Evolutionary conservation across 2,329 filamentous ascomycete species (phyloP), one percentile per base, ranked within the genome.

Genomic region (Byssothecium circinans): DNA sequence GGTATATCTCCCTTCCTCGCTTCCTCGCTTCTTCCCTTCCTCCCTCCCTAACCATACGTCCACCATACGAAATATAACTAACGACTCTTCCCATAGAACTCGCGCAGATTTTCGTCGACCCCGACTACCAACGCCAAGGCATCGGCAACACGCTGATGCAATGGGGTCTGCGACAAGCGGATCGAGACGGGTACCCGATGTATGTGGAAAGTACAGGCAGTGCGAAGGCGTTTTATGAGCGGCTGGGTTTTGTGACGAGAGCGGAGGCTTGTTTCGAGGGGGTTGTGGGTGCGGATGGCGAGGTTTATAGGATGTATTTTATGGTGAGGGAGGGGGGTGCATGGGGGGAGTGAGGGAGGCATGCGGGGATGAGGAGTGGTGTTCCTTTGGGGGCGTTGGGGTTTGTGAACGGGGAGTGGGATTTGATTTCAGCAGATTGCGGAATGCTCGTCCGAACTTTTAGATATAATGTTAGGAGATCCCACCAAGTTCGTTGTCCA

Each of bases 101-200:
- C n/a, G 30, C 18, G 7, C 47, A 47, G 12, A 19, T 58, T 4
- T 52, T 38, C 15, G 55, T 59, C 12, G 45, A 57, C 27, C 57
- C 57, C 4, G 43, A 36, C n/a, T 50, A 53, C 35, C 54, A 59
- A 33, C 40, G 55, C 6, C 29, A 49, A 36, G 60, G 60, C 29
- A 41, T 61, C 15, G 57, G 57, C 2, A 34, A 29, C 14, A 27
- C 19, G 36, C 22, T 63, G 32, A n/a, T 63, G 23, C 18, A 60
- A 23, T 46, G 44, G 42, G 58, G 58, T 1, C 18, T 57, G 12
- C 32, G 53, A 19, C 41, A 52, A 20, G 49, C 55, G 2, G 57
- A 61, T 45, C 19, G 27, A 18, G 56, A 53, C n/a, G 53, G 52
- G 1, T 33, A 53, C 12, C 49, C 49, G 1, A 35, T 53, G 8